phyloP scores from a whole-genome alignment of 1,284 basidiomycete genomes.

The Pyrrhoderma noxium region DNA sequence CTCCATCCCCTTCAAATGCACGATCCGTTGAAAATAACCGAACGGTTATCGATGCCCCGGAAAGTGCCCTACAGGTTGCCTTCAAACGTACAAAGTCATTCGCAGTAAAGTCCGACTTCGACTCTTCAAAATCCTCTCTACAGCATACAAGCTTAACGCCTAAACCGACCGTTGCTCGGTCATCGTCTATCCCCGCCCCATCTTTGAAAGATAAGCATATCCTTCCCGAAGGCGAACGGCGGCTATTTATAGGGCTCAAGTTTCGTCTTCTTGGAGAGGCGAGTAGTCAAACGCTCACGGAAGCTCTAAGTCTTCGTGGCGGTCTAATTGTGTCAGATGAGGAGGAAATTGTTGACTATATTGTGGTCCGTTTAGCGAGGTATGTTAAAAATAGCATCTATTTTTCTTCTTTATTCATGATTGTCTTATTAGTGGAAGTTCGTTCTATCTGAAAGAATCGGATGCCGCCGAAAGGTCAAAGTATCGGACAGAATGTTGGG shows the following conservation, averaged over 20 bases:
- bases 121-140: slow-evolving; percentile 19
- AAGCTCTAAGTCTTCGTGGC: slow-evolving; percentile 50
- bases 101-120: slow-evolving; percentile 19
- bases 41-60: slow-evolving; percentile 4
- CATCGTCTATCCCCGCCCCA: neutral
- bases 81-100: slow-evolving; percentile 21
- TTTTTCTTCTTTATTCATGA: slow-evolving; percentile 7
- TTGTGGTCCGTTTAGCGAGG: slow-evolving; percentile 68
- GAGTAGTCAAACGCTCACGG: slow-evolving; percentile 42
- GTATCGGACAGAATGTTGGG: slow-evolving; percentile 77
- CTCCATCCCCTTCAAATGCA: slow-evolving; percentile 15
- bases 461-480: slow-evolving; percentile 38
- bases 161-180: slow-evolving; percentile 10
- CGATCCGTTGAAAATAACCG: neutral
- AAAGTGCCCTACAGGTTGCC: slow-evolving; percentile 12
- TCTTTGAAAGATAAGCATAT: slow-evolving; percentile 3
- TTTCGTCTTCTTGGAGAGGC: slow-evolving; percentile 63
- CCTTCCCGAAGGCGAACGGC: slow-evolving; percentile 10
- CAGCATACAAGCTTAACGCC: slow-evolving; percentile 35
- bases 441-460: slow-evolving; percentile 43
- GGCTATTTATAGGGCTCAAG: slow-evolving; percentile 44
- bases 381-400: slow-evolving; percentile 25
- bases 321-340: slow-evolving; percentile 41
- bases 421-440: slow-evolving; percentile 44
- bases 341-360: slow-evolving; percentile 49